A percentile compares a stretch with the other conserved stretches of the same genome.
Conservation (phyloP, 345 rosid species). For the Lepidium sativum region DNA sequence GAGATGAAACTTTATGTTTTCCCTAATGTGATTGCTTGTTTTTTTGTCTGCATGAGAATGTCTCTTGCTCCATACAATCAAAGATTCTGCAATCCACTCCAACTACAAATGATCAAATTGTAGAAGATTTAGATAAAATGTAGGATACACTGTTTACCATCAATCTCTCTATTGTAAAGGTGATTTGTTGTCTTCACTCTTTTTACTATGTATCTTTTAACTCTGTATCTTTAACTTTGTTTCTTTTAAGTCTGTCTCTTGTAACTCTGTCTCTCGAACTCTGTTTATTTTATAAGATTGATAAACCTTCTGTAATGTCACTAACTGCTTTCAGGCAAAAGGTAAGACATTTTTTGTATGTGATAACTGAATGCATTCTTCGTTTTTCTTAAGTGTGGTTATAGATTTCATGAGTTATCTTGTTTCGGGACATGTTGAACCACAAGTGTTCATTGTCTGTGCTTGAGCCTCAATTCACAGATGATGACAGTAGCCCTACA, state of each 20-base stretch:
- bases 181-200: slow-evolving; percentile 22
- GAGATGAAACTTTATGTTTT: no score
- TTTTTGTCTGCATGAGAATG: no score
- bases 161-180: slow-evolving; percentile 41
- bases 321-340: slow-evolving; percentile 24
- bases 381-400: not conserved
- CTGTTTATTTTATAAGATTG: no score
- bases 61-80: no score
- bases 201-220: not conserved
- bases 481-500: slow-evolving; percentile 65
- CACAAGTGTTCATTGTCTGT: slow-evolving; percentile 40
- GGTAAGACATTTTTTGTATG: slow-evolving; percentile 28
- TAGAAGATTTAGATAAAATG: slow-evolving; percentile 23
- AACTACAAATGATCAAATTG: slow-evolving; percentile 3
- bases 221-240: no score
- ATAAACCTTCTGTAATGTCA: not conserved
- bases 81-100: slow-evolving; percentile 28
- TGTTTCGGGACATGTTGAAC: slow-evolving; percentile 36
- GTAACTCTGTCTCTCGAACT: no score
- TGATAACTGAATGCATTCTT: not conserved
- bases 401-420: slow-evolving; percentile 9
- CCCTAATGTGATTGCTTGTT: no score
- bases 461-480: slow-evolving; percentile 56
- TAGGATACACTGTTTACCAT: slow-evolving; percentile 23
- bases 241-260: no score